Percentiles rank a stretch among this genome's conserved stretches.
These are phyloP conservation scores for Beta lomatogona DNA, from an alignment of 179 eudicot species.

Conservation along the genomic window DNA sequence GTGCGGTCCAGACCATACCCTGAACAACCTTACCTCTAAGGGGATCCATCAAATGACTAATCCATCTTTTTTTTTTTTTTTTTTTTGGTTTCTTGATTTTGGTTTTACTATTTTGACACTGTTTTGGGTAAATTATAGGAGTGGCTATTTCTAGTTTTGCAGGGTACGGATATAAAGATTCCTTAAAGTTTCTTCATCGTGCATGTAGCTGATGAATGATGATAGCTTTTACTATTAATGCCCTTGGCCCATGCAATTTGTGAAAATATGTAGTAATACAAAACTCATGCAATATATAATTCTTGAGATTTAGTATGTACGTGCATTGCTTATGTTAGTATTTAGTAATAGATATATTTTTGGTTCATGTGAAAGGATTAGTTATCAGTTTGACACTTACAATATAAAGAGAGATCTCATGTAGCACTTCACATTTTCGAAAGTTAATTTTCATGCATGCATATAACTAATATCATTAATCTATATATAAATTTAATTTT, in stretches of 20 bases:
- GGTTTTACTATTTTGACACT: background rate
- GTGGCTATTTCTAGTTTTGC: conserved; percentile 11
- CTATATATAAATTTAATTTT: too few relatives aligned
- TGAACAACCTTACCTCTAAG: too few relatives aligned
- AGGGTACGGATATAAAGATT: conserved; percentile 6
- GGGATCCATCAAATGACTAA: conserved; percentile 3
- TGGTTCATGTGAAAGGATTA: too few relatives aligned
- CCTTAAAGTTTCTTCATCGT: conserved; percentile 11
- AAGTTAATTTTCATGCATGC: too few relatives aligned
- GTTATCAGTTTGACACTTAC: too few relatives aligned
- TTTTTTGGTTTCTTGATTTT: background rate
- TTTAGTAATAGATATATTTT: too few relatives aligned
- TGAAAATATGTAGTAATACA: background rate
- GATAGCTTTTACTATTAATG: background rate
- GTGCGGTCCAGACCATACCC: too few relatives aligned
- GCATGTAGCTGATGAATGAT: conserved; percentile 5
- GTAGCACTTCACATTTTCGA: too few relatives aligned
- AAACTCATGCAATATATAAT: background rate
- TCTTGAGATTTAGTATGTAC: background rate
- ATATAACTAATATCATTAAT: too few relatives aligned
- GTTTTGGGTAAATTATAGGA: conserved; percentile 13
- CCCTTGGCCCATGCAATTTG: conserved; percentile 11
- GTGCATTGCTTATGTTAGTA: background rate
- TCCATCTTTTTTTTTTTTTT: background rate
- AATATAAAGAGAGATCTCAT: too few relatives aligned